These are phyloP conservation scores for Fusarium sp. DNA, from an alignment of 2,329 filamentous ascomycete species.

Conservation along the genomic window DNA sequence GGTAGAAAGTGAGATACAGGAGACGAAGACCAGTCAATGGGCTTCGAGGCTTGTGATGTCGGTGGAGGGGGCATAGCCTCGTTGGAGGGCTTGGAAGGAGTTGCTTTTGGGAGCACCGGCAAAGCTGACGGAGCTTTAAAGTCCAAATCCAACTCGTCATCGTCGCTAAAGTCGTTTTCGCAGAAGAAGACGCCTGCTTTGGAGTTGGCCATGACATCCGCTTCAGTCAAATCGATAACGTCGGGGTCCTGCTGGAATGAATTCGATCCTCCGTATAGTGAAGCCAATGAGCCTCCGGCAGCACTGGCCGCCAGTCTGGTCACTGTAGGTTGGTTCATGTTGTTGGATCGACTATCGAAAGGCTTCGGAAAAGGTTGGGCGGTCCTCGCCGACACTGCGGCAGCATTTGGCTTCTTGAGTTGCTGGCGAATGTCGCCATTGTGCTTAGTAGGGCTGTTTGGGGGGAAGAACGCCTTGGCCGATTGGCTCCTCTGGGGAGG, in stretches of 20 bases:
- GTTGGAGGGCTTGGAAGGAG: constrained; percentile 37
- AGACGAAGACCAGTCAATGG: constrained; percentile 80
- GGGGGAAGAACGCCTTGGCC: constrained; percentile 67
- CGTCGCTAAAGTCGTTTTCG: constrained; percentile 89
- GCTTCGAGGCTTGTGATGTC: constrained; percentile 41
- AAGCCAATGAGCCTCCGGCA: constrained; percentile 49
- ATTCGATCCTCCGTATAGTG: constrained; percentile 58
- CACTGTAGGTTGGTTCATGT: constrained; percentile 44
- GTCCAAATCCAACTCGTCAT: constrained; percentile 79
- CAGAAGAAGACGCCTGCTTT: constrained; percentile 68
- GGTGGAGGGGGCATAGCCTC: constrained; percentile 45
- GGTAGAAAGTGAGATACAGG: constrained; percentile 62
- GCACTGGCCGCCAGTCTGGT: constrained; percentile 18
- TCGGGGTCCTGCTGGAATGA: constrained; percentile 56
- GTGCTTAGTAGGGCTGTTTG: constrained; percentile 62
- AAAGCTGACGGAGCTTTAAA: constrained; percentile 70
- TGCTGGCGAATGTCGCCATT: constrained; percentile 64
- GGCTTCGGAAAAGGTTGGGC: constrained; percentile 41
- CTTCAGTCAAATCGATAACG: constrained; percentile 51
- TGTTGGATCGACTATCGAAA: constrained; percentile 47
- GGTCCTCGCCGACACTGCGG: constrained; percentile 56
- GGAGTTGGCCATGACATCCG: constrained; percentile 44
- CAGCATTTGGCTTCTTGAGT: constrained; percentile 58
- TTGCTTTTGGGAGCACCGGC: constrained; percentile 47
- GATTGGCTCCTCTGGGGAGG: constrained; percentile 50